Base-by-base conservation (phyloP, 2,329 filamentous ascomycete genomes). In the Colletotrichum orbiculare region DNA sequence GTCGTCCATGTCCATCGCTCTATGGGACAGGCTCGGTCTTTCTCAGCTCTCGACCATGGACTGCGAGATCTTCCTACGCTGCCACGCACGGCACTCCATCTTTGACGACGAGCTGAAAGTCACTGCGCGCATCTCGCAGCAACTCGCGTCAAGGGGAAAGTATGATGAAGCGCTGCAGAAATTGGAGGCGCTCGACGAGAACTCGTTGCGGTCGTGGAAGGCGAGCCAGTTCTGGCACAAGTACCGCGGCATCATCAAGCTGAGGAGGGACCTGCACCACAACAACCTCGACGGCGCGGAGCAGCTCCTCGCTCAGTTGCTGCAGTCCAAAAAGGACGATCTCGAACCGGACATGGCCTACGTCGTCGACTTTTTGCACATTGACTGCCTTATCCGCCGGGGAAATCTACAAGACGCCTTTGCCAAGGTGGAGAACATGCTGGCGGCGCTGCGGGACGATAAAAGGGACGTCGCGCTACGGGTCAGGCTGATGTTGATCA, bases 61-160 rank as follows among this genome's bases (percentile, higher is more conserved):
- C 25, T 91, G 89, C 71, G 90, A 96, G 68, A 82, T 93, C 1
- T 94, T 97, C 63, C 82, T 94, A 13, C 85, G 89, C 57, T 94
- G 92, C 68, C 91, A 97, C 72, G 81, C 83, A 4, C 78, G 81
- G 7, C 75, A 82, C 66, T 77, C 83, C 0, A 76, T 83, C 4
- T 87, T 94, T 47, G 93, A 97, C 68, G 95, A 98, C 70, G 85
- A 89, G 54, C 83, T 97, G 38, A 92, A 91, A 70, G 86, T 92
- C 39, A 89, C 84, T 1, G 93, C 92, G 70, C 87, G 91, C 5
- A 84, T 89, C 60, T 90, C 93, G 2, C 55, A 64, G 33, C 60
- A 66, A 77, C 80, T 91, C 6, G 85, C 87, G 8, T 86, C 89
- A 61, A 84, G 81, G 50, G 94, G 95, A 1, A 84, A 83, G 38